Evolutionary conservation across 1,284 basidiomycete species (phyloP).

Genomic region (Pyrrhoderma noxium): DNA sequence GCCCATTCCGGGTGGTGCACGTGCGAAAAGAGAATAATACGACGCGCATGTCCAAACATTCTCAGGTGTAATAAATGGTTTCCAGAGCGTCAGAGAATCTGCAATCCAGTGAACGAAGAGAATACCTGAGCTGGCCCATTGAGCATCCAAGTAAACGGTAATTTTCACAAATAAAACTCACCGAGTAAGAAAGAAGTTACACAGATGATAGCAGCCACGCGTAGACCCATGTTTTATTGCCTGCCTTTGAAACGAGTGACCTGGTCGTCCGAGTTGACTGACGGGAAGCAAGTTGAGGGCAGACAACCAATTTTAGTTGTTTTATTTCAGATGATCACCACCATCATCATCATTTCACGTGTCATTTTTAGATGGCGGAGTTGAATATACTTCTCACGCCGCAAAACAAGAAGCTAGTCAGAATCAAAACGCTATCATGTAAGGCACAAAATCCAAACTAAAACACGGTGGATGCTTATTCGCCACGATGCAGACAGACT

Average conservation of each 20-base stretch:
- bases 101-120: constrained; percentile 84
- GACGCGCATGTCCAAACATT: constrained; percentile 71
- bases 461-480: too few relatives aligned
- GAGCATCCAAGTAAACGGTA: background rate
- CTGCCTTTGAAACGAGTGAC: background rate
- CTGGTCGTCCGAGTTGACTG: constrained; percentile 1
- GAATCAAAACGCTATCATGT: too few relatives aligned
- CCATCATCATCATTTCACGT: too few relatives aligned
- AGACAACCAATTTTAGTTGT: too few relatives aligned
- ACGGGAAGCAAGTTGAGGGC: background rate
- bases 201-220: constrained; percentile 63
- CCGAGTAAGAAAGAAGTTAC: constrained; percentile 77
- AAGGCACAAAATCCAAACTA: too few relatives aligned
- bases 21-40: constrained; percentile 70
- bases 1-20: constrained; percentile 46
- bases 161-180: constrained; percentile 22
- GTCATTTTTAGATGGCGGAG: too few relatives aligned
- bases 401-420: too few relatives aligned
- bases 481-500: too few relatives aligned
- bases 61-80: constrained; percentile 69
- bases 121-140: constrained; percentile 41
- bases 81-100: constrained; percentile 78
- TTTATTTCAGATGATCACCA: too few relatives aligned
- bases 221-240: constrained; percentile 46
- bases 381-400: too few relatives aligned